These are phyloP conservation scores for Mycena albidolilacea DNA, from an alignment of 768 basidiomycete genomes.

Conservation along the genomic window DNA sequence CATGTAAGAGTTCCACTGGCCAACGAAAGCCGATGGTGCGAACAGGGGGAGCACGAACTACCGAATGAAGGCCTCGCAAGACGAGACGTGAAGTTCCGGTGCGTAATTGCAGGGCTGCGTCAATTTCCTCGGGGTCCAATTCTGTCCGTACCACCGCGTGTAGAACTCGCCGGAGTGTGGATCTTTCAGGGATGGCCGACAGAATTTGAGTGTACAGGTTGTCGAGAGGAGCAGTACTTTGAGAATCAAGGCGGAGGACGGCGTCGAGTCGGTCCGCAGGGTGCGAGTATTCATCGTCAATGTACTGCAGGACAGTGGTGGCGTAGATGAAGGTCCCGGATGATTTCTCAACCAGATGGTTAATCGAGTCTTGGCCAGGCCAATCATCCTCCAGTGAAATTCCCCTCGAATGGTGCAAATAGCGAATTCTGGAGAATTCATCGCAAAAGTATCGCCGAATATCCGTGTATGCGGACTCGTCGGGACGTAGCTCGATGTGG, in stretches of 20 bases:
- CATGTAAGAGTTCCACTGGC: background rate
- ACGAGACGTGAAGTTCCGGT: constrained; percentile 16
- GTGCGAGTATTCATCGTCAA: constrained; percentile 27
- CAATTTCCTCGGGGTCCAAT: constrained; percentile 24
- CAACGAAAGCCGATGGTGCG: background rate
- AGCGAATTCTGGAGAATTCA: constrained; percentile 16
- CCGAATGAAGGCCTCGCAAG: constrained; percentile 18
- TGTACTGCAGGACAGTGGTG: constrained; percentile 17
- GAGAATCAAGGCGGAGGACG: constrained; percentile 16
- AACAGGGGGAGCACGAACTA: constrained; percentile 2
- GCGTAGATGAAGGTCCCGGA: constrained; percentile 31
- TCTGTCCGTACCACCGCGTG: background rate
- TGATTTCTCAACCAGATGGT: constrained; percentile 22
- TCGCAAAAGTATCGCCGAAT: constrained; percentile 4
- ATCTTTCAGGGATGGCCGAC: background rate
- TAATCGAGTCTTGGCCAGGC: constrained; percentile 11
- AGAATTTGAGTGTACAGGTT: constrained; percentile 22
- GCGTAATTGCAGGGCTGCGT: constrained; percentile 2
- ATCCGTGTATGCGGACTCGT: constrained; percentile 12
- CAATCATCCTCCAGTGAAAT: background rate
- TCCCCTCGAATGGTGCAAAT: background rate
- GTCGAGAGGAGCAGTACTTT: constrained; percentile 26
- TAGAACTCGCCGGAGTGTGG: constrained; percentile 2
- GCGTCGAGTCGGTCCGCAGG: constrained; percentile 21
- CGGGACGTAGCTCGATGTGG: constrained; percentile 2